These are phyloP conservation scores for Blastobotrys raffinosifermentans DNA, from an alignment of 1,139 yeast genomes.

Conservation along the genomic window DNA sequence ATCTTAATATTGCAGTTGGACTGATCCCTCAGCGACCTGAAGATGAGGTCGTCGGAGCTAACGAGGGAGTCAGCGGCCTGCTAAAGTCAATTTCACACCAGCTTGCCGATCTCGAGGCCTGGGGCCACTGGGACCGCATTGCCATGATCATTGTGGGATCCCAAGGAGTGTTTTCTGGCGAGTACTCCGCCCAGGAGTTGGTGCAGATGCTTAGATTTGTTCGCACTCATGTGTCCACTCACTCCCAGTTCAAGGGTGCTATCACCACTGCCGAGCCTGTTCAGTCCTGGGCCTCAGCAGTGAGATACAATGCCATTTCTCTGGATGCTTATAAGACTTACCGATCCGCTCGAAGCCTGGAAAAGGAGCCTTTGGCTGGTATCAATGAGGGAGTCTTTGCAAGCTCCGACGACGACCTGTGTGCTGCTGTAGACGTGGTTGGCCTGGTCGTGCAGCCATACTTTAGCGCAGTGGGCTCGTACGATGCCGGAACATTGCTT, in stretches of 20 bases:
- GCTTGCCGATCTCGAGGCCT: constrained; percentile 18
- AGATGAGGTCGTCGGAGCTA: constrained; percentile 8
- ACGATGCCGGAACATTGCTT: constrained; percentile 22
- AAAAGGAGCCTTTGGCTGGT: constrained; percentile 5
- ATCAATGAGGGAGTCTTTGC: constrained; percentile 2
- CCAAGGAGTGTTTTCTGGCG: constrained; percentile 24
- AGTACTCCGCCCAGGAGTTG: constrained; percentile 22
- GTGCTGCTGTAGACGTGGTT: constrained; percentile 26
- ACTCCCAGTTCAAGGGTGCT: constrained; percentile 15
- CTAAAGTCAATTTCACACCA: constrained; percentile 19
- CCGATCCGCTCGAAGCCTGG: constrained; percentile 1
- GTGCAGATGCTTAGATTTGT: constrained; percentile 24
- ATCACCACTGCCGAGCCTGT: constrained; percentile 28
- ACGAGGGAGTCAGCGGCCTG: constrained; percentile 6
- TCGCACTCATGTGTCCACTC: constrained; percentile 10
- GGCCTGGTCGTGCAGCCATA: constrained; percentile 27
- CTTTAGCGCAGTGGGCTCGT: constrained; percentile 21
- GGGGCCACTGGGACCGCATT: constrained; percentile 23
- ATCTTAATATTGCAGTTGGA: not conserved
- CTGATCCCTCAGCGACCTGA: constrained; percentile 5
- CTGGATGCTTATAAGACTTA: constrained; percentile 17
- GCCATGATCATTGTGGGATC: constrained; percentile 26
- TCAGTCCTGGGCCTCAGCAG: constrained; percentile 24
- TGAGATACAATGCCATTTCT: constrained; percentile 22
- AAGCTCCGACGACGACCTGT: constrained; percentile 22